Percentiles rank a stretch among this genome's conserved stretches.
Evolutionary conservation across 2,329 filamentous ascomycete genomes (phyloP).

Genomic region (Beauveria sp.): DNA sequence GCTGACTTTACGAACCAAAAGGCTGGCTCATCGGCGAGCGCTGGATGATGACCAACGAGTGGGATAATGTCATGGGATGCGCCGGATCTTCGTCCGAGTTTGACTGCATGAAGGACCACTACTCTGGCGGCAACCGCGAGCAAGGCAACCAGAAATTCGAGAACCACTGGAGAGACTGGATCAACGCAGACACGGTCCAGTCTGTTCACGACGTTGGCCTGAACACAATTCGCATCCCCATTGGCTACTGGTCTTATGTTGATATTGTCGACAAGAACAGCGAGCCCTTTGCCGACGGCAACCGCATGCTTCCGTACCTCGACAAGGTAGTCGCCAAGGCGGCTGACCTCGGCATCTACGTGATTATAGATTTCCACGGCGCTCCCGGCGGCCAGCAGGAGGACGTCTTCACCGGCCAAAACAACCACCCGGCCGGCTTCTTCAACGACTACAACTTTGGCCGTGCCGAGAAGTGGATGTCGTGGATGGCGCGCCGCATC

Average conservation of each 20-base stretch:
- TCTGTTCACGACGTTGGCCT: constrained; percentile 42
- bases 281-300: constrained; percentile 38
- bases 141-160: constrained; percentile 39
- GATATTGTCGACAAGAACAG: constrained; percentile 35
- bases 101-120: constrained; percentile 37
- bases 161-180: constrained; percentile 35
- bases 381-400: constrained; percentile 38
- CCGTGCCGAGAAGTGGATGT: constrained; percentile 44
- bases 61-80: constrained; percentile 39
- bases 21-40: constrained; percentile 38
- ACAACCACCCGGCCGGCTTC: constrained; percentile 36
- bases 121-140: constrained; percentile 17
- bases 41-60: constrained; percentile 40
- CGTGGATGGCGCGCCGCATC: constrained; percentile 46
- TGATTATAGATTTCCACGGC: constrained; percentile 31
- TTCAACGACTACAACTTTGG: constrained; percentile 48
- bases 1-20: background rate
- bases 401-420: constrained; percentile 37
- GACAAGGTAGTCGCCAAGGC: constrained; percentile 25
- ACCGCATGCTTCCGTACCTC: constrained; percentile 23
- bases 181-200: constrained; percentile 18
- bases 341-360: constrained; percentile 24
- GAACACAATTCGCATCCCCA: constrained; percentile 44
- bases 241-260: constrained; percentile 47
- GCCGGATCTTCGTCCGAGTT: constrained; percentile 36